Base-by-base conservation (phyloP, 202 grass and related monocot species). In the Hordeum pubiflorum region DNA sequence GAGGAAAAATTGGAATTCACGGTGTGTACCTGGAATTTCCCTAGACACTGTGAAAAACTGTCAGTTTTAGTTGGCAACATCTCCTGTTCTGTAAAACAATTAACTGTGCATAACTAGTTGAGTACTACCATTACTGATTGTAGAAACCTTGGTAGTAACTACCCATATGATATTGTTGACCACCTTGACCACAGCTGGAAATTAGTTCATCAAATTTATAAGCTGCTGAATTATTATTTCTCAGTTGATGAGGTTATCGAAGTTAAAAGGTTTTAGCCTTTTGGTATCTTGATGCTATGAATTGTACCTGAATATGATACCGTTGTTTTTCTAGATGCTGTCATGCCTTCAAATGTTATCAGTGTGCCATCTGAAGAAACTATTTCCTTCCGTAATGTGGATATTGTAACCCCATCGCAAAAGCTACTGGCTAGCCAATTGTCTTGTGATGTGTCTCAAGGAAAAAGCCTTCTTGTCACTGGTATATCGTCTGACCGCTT, bases 401-500 rank as follows among this genome's bases (percentile, higher is more conserved):
- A 98, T 86, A 95, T 98, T 58, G 76, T 98, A 43, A 95, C 95
- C 0, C 95, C 92, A 82, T 87, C 86, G 23, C 95, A 95, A 43
- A 94, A 98, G 77, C 86, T 98, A 69, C 71, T 98, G 87, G 92
- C 95, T 87, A 89, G 85, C 52, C 79, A 86, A 57, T 83, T 98
- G 73, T 86, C 87, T 46, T 98, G 90, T 90, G 86, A 95, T 59
- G 84, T 98, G 10, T 77, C 86, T 65, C 82, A 72, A 63, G 90
- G 92, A 39, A 95, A 93, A 94, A 93, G 90, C 73, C 90, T 98
- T 84, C 96, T 98, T 89, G 90, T 98, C 78, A 98, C 96, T 83
- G 96, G 96, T 98, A 84, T 68, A 37, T 58, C 26, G 55, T 82
- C 13, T 75, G 20, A 17, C 18, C 9, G 23, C 22, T 48, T 65